A percentile compares a stretch with the other conserved stretches of the same genome.
Conservation (phyloP, 2,329 filamentous ascomycete species). For the Beauveria medogensis region DNA sequence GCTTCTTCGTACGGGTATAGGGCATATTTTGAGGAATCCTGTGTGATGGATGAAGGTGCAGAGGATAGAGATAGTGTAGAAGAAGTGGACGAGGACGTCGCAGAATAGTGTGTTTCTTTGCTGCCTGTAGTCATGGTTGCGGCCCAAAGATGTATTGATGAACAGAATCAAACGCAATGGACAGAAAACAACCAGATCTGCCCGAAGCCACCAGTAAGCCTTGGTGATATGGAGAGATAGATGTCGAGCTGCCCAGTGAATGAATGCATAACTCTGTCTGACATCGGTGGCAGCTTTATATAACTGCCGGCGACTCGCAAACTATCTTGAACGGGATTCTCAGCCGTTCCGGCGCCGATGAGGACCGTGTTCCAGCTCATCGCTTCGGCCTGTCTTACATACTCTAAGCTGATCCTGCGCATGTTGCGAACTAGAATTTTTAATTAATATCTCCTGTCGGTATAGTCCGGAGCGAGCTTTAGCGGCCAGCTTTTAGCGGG, state of each 20-base stretch:
- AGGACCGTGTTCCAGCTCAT: background rate
- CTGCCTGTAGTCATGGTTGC: background rate
- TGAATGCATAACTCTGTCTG: background rate
- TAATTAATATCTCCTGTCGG: background rate
- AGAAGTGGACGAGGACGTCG: background rate
- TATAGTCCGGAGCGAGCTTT: background rate
- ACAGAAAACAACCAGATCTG: background rate
- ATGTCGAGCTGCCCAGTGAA: background rate
- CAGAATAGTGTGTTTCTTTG: background rate
- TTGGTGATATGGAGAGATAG: background rate
- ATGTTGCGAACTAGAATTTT: background rate
- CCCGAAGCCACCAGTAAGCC: too few species aligned
- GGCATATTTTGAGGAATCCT: background rate
- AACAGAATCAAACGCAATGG: background rate
- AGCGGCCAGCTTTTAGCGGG: background rate
- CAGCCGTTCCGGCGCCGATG: conserved; percentile 4
- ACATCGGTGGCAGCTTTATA: background rate
- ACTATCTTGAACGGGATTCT: background rate
- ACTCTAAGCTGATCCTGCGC: background rate
- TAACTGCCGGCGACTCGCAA: background rate
- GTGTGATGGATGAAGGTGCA: background rate
- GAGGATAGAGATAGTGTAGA: background rate
- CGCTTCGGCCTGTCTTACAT: conserved; percentile 1
- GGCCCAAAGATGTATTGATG: background rate
- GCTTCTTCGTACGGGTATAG: conserved; percentile 5